These are phyloP conservation scores for Rhodotorula kratochvilovae DNA, from an alignment of 768 basidiomycete species.

Conservation along the genomic window DNA sequence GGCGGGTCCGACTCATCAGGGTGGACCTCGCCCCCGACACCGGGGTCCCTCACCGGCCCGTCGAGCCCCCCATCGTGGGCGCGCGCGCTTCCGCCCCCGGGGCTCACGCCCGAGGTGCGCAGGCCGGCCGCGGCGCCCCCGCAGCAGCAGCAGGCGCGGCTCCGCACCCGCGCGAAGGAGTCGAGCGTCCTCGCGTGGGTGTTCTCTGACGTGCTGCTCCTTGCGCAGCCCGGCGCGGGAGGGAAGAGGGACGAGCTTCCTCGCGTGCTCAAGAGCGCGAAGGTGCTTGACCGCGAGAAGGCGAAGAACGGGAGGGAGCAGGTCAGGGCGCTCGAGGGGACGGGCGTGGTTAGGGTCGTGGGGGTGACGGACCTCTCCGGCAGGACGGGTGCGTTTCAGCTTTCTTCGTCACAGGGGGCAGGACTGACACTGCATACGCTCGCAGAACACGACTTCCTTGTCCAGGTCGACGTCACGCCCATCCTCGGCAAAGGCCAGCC, in stretches of 20 bases:
- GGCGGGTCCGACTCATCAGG: not conserved
- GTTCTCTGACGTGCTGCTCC: constrained; percentile 67
- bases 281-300: constrained; percentile 32
- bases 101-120: no score
- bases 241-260: not conserved
- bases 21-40: not conserved
- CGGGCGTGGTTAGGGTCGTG: constrained; percentile 56
- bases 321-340: constrained; percentile 53
- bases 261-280: constrained; percentile 39
- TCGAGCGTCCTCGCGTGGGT: constrained; percentile 50
- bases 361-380: constrained; percentile 51
- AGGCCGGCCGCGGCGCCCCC: no score
- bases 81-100: not conserved
- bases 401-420: no score
- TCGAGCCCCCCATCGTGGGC: not conserved
- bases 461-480: constrained; percentile 57
- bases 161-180: constrained; percentile 40
- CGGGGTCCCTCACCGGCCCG: not conserved
- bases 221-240: constrained; percentile 50
- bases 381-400: constrained; percentile 42
- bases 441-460: constrained; percentile 47
- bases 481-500: constrained; percentile 47
- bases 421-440: not conserved
- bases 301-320: constrained; percentile 3
- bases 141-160: no score